Base-by-base conservation (phyloP, 768 basidiomycete genomes). In the Omphalotus guepiniiformis region DNA sequence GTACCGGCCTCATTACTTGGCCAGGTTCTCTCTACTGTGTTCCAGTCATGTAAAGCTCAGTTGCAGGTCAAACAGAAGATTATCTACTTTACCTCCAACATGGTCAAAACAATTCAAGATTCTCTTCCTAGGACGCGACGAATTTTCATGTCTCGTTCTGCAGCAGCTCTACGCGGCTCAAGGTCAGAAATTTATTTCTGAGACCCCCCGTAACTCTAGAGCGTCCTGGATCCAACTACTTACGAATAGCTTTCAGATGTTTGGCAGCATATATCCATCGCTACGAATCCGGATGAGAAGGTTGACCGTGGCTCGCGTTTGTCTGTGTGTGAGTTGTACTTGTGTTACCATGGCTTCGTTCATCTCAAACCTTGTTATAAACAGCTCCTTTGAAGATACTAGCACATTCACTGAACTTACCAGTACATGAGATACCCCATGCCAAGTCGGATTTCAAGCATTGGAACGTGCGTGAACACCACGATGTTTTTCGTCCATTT, bases 121-220 rank as follows among this genome's bases (percentile, higher is more conserved):
- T 34, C 73, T 96, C 5, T 95, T 91, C 63, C 79, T 91, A 60
- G 93, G 93, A 42, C 85, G 90, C 15, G 93, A 94, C 61, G 79
- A 83, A 56, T 95, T 95, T 63, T 95, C 93, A 2, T 86, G 85
- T 58, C 64, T 69, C 6, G 81, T 91, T 2, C 74, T 96, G 40
- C 64, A 76, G 42, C 72, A 83, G 47, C 63, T 95, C 1, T 67
- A 85, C 47, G 57, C 65, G 13, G 84, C 86, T 4, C 61, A 61
- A 65, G 90, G 92, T 87, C 47, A 54, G 68, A 56, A 4, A 55
- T 16, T 21, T 46, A 22, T 52, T 13, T 30, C 15, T 4, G 22
- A 12, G 6, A n/a, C 9, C 41, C 45, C 34, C 41, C 52, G 35
- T 18, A 55, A 51, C 43, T 38, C 48, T 47, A 48, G n/a, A 25